phyloP scores from a whole-genome alignment of 164 flowering plant genomes.

The Piper betle region DNA sequence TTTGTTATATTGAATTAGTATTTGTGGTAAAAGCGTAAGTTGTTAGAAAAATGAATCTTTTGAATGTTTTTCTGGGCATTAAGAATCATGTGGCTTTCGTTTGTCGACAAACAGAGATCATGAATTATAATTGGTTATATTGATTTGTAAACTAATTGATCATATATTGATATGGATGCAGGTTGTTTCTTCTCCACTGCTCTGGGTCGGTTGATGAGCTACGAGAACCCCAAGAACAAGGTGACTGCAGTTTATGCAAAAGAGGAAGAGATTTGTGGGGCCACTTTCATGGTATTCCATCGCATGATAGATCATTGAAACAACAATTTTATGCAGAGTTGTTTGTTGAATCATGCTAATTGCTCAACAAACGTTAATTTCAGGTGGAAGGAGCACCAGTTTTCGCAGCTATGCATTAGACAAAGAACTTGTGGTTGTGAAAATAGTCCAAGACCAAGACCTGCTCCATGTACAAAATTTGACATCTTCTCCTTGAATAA shows the following conservation, averaged over 20 bases:
- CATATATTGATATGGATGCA: constrained; percentile 2
- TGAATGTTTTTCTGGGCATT: too few relatives aligned
- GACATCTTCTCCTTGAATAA: too few relatives aligned
- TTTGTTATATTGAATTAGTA: too few relatives aligned
- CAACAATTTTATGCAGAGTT: too few relatives aligned
- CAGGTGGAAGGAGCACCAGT: constrained; percentile 83
- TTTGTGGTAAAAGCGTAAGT: too few relatives aligned
- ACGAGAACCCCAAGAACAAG: constrained; percentile 63
- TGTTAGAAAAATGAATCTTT: too few relatives aligned
- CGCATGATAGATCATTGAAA: neutral
- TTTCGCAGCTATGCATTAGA: constrained; percentile 31
- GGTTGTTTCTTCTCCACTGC: constrained; percentile 60
- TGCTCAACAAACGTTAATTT: constrained; percentile 1
- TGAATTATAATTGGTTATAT: too few relatives aligned
- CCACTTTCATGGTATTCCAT: constrained; percentile 41
- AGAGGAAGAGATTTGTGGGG: constrained; percentile 75
- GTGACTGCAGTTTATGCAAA: constrained; percentile 72
- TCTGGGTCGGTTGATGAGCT: constrained; percentile 51
- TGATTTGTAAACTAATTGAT: too few relatives aligned
- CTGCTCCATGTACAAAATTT: too few relatives aligned
- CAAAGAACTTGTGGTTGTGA: too few relatives aligned
- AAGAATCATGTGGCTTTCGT: neutral
- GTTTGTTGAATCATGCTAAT: neutral
- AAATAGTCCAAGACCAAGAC: too few relatives aligned
- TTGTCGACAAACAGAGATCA: too few relatives aligned